Conservation (phyloP, 352 stramenopile genomes). For the Globisporangium barbulae region DNA sequence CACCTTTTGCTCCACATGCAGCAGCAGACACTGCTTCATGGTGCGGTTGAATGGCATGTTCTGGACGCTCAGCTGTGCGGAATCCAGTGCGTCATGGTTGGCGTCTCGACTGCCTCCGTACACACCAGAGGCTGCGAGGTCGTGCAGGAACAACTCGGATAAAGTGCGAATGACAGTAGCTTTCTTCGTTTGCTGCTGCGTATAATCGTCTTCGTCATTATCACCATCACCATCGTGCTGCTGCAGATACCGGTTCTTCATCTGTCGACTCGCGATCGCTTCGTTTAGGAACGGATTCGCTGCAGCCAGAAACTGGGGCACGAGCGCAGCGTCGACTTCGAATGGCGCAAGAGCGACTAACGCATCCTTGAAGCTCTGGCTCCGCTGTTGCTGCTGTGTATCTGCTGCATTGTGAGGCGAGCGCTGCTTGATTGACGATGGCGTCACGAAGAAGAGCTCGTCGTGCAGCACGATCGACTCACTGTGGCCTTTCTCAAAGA, state of each 20-base stretch:
- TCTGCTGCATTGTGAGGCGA: conserved; percentile 14
- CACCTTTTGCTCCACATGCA: conserved; percentile 36
- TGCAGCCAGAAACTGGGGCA: conserved; percentile 45
- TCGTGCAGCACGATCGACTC: conserved; percentile 36
- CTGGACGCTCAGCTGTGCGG: conserved; percentile 13
- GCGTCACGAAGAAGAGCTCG: conserved; percentile 53
- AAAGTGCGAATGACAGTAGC: not conserved
- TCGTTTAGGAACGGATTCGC: conserved; percentile 36
- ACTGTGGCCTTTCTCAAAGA: conserved; percentile 47
- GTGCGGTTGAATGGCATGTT: conserved; percentile 36
- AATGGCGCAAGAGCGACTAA: conserved; percentile 44
- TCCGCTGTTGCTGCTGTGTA: conserved; percentile 16
- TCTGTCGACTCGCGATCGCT: conserved; percentile 57
- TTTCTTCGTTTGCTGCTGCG: not conserved
- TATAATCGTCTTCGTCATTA: no score
- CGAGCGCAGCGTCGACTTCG: conserved; percentile 25
- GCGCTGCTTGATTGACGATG: conserved; percentile 1
- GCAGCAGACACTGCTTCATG: conserved; percentile 31
- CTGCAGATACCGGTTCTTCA: conserved; percentile 58
- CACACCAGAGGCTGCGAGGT: conserved; percentile 2
- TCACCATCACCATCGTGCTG: conserved; percentile 2
- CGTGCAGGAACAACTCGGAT: conserved; percentile 11
- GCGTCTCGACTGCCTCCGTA: not conserved
- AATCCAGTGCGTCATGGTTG: not conserved
- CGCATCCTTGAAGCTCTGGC: conserved; percentile 39